Evolutionary conservation across 2,329 filamentous ascomycete species (phyloP).

Genomic region (Apiospora rasikravindrae): DNA sequence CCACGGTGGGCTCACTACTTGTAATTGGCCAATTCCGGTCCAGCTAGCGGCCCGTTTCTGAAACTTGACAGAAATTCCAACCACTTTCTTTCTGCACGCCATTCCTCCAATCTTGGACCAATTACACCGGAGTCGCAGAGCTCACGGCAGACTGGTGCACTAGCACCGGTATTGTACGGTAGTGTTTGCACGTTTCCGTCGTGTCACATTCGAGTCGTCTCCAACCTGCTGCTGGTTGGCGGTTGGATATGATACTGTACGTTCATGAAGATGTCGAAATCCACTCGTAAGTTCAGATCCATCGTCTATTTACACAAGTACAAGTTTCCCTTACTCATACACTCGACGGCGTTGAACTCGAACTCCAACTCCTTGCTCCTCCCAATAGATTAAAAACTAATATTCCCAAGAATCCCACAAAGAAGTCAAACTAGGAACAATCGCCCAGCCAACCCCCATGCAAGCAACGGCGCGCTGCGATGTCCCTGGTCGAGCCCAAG

Average conservation of each 20-base stretch:
- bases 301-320: constrained; percentile 8
- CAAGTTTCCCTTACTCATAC: constrained; percentile 9
- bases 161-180: background rate
- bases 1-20: background rate
- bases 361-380: constrained; percentile 15
- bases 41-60: constrained; percentile 1
- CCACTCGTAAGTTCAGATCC: background rate
- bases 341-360: background rate
- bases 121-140: background rate
- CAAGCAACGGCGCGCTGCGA: background rate
- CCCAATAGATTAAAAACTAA: constrained; percentile 16
- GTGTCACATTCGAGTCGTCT: background rate
- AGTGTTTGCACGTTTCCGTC: background rate
- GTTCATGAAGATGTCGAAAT: background rate
- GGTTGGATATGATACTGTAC: background rate
- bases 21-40: background rate
- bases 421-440: constrained; percentile 13
- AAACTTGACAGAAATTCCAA: constrained; percentile 5
- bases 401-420: constrained; percentile 1
- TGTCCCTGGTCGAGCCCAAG: background rate
- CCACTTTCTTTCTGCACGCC: background rate
- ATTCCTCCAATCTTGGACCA: background rate
- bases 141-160: background rate
- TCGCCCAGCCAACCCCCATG: background rate
- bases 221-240: background rate